phyloP scores from a whole-genome alignment of 129 eudicot genomes.

The Centella asiatica region DNA sequence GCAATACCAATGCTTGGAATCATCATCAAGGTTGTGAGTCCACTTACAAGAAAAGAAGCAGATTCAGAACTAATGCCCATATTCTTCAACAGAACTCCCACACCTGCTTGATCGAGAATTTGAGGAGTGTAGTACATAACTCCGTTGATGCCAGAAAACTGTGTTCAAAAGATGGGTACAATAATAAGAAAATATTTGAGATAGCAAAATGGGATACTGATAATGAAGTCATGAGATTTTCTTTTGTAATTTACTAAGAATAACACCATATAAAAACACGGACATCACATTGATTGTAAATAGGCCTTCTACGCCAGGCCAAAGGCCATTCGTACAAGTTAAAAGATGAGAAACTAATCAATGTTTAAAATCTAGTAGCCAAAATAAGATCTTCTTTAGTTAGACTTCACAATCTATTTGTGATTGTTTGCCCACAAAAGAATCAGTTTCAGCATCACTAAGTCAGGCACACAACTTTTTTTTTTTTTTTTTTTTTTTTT shows the following conservation, averaged over 20 bases:
- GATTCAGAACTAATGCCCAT: slow-evolving; percentile 67
- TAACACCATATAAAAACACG: neutral
- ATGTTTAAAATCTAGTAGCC: neutral
- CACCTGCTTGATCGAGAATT: slow-evolving; percentile 91
- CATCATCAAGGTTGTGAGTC: slow-evolving; percentile 71
- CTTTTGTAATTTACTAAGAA: neutral
- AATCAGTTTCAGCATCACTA: neutral
- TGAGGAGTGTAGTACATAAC: slow-evolving; percentile 93
- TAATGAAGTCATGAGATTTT: neutral
- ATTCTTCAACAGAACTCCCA: slow-evolving; percentile 57
- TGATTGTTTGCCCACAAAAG: neutral
- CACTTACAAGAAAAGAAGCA: slow-evolving; percentile 79
- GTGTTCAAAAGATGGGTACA: neutral
- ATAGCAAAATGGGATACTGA: neutral
- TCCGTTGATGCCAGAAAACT: slow-evolving; percentile 91
- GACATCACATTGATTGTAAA: neutral
- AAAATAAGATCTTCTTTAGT: neutral
- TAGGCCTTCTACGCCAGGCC: neutral
- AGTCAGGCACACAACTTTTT: neutral
- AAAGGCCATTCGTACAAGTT: neutral
- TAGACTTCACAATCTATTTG: neutral
- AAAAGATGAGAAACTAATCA: neutral
- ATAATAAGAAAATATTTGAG: neutral
- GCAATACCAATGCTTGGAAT: slow-evolving; percentile 78
- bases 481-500: too few relatives aligned